These are phyloP conservation scores for Xylariales sp. DNA, from an alignment of 2,329 filamentous ascomycete species.

Conservation along the genomic window DNA sequence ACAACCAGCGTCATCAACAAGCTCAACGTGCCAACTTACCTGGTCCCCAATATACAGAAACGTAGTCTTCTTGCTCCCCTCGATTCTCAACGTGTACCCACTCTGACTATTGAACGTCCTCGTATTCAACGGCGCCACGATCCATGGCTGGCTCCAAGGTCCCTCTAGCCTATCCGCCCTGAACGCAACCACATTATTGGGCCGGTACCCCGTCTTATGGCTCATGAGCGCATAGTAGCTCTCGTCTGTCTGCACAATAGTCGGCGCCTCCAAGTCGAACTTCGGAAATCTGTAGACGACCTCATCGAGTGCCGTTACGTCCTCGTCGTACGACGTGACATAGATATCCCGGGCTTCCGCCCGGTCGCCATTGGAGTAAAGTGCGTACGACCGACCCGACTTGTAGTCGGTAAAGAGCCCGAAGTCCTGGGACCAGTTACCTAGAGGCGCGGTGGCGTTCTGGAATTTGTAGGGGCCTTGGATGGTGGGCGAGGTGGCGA, in stretches of 20 bases:
- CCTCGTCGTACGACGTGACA: slow-evolving; percentile 47
- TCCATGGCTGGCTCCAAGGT: slow-evolving; percentile 51
- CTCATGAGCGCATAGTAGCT: slow-evolving; percentile 59
- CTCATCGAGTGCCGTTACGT: slow-evolving; percentile 45
- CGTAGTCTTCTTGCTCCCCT: slow-evolving; percentile 43
- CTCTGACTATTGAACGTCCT: slow-evolving; percentile 50
- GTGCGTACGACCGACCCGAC: slow-evolving; percentile 48
- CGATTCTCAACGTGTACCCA: slow-evolving; percentile 42
- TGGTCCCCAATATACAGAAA: slow-evolving; percentile 48
- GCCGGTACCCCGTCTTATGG: slow-evolving; percentile 60
- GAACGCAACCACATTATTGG: slow-evolving; percentile 56
- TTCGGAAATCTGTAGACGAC: slow-evolving; percentile 54
- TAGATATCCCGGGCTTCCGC: slow-evolving; percentile 53
- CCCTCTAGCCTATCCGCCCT: slow-evolving; percentile 45
- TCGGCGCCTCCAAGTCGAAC: slow-evolving; percentile 56
- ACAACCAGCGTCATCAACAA: too few relatives aligned
- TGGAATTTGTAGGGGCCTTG: slow-evolving; percentile 51
- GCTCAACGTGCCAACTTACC: slow-evolving; percentile 15
- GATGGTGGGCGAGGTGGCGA: slow-evolving; percentile 47
- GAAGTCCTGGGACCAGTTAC: slow-evolving; percentile 61
- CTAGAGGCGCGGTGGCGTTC: slow-evolving; percentile 48
- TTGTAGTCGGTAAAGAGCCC: slow-evolving; percentile 58
- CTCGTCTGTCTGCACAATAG: slow-evolving; percentile 54
- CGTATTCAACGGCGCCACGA: slow-evolving; percentile 45
- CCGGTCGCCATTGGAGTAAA: slow-evolving; percentile 57